These are phyloP conservation scores for Exserohilum turcica DNA, from an alignment of 2,329 filamentous ascomycete genomes.

Conservation along the genomic window DNA sequence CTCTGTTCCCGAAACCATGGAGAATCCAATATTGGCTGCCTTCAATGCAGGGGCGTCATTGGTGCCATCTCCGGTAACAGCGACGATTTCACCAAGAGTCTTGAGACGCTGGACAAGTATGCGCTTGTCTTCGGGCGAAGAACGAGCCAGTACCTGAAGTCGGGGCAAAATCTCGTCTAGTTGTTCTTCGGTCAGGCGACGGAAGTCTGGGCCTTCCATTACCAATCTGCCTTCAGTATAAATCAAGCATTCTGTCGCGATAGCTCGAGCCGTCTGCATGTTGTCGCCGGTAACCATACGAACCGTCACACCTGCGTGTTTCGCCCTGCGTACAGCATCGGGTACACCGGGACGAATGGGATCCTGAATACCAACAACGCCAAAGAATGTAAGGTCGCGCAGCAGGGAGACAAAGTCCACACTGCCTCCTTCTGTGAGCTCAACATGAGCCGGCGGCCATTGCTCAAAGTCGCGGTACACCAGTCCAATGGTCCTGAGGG, in stretches of 20 bases:
- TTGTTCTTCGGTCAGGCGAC: constrained; percentile 74
- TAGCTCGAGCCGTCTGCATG: constrained; percentile 92
- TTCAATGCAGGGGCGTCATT: constrained; percentile 97
- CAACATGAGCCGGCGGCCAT: constrained; percentile 41
- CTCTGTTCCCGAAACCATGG: constrained; percentile 93
- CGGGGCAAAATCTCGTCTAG: constrained; percentile 79
- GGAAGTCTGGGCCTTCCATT: constrained; percentile 85
- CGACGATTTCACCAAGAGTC: constrained; percentile 85
- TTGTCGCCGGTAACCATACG: constrained; percentile 98
- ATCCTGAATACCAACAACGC: constrained; percentile 92
- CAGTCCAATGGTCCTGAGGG: constrained; percentile 51
- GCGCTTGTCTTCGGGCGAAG: constrained; percentile 95
- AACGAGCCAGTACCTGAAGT: constrained; percentile 89
- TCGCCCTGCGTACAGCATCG: constrained; percentile 82
- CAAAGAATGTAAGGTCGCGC: constrained; percentile 73
- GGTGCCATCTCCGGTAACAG: constrained; percentile 97
- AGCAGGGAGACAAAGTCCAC: constrained; percentile 30
- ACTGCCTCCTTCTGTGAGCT: constrained; percentile 26
- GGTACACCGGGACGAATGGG: constrained; percentile 91
- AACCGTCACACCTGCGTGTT: constrained; percentile 88
- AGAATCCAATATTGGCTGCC: constrained; percentile 96
- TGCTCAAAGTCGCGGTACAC: constrained; percentile 48
- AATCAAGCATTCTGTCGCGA: constrained; percentile 92
- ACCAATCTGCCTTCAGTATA: constrained; percentile 81
- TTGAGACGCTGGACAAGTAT: constrained; percentile 94